These are phyloP conservation scores for Niebla homalea DNA, from an alignment of 495 filamentous ascomycete genomes.

Conservation along the genomic window DNA sequence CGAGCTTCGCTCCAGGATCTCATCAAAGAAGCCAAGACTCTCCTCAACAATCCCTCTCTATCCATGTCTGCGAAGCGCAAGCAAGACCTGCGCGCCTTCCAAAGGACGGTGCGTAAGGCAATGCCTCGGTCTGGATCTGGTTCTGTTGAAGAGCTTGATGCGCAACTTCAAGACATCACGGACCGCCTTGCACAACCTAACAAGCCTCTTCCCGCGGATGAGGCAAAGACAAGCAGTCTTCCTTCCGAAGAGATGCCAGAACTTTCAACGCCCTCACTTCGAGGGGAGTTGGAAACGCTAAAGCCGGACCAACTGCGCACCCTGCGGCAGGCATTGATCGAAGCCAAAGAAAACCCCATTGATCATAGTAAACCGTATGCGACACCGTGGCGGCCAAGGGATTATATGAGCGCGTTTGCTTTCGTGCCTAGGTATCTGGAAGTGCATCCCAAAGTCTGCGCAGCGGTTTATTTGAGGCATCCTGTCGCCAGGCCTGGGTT, in stretches of 20 bases:
- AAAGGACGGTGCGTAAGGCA: conserved; percentile 37
- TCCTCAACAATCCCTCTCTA: conserved; percentile 34
- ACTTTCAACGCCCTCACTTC: conserved; percentile 7
- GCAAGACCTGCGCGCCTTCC: conserved; percentile 47
- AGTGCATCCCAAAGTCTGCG: conserved; percentile 91
- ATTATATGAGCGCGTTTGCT: conserved; percentile 80
- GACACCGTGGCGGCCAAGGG: conserved; percentile 81
- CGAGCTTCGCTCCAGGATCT: conserved; percentile 37
- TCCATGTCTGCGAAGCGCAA: conserved; percentile 45
- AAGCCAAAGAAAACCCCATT: conserved; percentile 56
- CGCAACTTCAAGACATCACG: conserved; percentile 33
- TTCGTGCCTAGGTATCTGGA: conserved; percentile 93
- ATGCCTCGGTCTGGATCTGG: conserved; percentile 34
- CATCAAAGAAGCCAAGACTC: conserved; percentile 37
- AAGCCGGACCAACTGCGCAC: conserved; percentile 22
- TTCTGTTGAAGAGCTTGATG: conserved; percentile 36
- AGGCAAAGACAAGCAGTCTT: neutral
- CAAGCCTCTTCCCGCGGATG: neutral
- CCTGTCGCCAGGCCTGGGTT: conserved; percentile 82
- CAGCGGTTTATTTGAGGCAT: conserved; percentile 88
- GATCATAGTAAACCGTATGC: conserved; percentile 72
- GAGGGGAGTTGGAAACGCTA: conserved; percentile 7
- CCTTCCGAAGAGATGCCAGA: conserved; percentile 2
- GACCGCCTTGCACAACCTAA: conserved; percentile 5
- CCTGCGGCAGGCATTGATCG: conserved; percentile 34